phyloP scores from a whole-genome alignment of 208 protist genomes.

The Tritrichomonas foetus region DNA sequence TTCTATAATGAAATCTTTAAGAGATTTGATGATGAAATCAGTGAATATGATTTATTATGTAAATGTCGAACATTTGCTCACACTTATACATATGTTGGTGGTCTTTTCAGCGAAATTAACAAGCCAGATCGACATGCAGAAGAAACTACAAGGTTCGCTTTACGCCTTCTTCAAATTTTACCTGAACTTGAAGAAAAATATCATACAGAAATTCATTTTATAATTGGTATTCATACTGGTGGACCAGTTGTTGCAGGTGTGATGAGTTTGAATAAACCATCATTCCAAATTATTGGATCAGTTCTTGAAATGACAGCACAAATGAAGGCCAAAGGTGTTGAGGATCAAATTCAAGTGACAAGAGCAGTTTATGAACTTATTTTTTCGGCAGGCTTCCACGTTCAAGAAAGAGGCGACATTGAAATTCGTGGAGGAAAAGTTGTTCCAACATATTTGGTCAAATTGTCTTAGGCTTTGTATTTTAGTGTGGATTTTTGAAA shows the following conservation, averaged over 20 bases:
- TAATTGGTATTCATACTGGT: not conserved
- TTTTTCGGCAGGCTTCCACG: not conserved
- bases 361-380: conserved; percentile 3
- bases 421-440: not conserved
- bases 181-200: not conserved
- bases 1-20: not conserved
- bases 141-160: not conserved
- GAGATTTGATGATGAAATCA: not conserved
- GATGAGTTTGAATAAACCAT: not conserved
- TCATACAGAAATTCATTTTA: not conserved
- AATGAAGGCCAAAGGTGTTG: not conserved
- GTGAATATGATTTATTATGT: not conserved
- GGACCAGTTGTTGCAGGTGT: not conserved
- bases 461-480: no score
- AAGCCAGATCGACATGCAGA: not conserved
- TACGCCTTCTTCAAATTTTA: not conserved
- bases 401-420: not conserved
- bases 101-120: not conserved
- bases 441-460: no score
- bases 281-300: not conserved
- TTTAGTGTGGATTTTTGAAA: no score
- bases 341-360: not conserved
- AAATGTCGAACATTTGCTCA: not conserved
- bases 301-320: not conserved
- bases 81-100: not conserved